A percentile compares a stretch with the other conserved stretches of the same genome.
Conservation (phyloP, 352 stramenopile species). For the Pythium rishiriense region DNA sequence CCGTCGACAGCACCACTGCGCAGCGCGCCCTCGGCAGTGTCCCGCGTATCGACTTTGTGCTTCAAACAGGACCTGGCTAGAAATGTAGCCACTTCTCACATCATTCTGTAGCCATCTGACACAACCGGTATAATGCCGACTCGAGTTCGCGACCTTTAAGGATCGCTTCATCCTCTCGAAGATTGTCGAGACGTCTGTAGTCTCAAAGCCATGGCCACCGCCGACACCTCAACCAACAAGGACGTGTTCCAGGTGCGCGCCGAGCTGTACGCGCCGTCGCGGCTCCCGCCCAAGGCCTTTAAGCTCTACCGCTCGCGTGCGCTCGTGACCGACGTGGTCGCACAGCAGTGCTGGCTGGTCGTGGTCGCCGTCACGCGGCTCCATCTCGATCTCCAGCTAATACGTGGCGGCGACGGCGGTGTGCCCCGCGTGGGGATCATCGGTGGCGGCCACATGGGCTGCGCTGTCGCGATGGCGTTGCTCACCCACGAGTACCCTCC, state of each 20-base stretch:
- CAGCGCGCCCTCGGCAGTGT: too few relatives aligned
- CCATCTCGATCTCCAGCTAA: conserved; percentile 9
- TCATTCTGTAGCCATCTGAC: too few relatives aligned
- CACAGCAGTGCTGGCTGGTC: conserved; percentile 44
- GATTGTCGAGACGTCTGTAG: too few relatives aligned
- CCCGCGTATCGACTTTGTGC: too few relatives aligned
- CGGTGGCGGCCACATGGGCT: conserved; percentile 54
- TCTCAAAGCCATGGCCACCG: background rate
- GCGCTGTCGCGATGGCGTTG: conserved; percentile 47
- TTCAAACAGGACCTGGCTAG: too few relatives aligned
- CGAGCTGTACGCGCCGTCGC: conserved; percentile 39
- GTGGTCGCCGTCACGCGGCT: conserved; percentile 35
- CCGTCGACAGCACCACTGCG: too few relatives aligned
- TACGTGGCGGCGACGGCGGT: background rate
- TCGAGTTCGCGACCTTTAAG: background rate
- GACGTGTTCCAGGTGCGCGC: conserved; percentile 39
- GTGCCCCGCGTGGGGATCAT: conserved; percentile 49
- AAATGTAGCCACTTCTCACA: too few relatives aligned
- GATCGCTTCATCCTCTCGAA: background rate
- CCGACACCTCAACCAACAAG: background rate
- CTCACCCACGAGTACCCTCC: conserved; percentile 42
- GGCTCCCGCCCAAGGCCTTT: conserved; percentile 38
- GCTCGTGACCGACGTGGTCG: conserved; percentile 37
- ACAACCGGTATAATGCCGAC: too few relatives aligned
- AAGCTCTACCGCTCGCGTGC: conserved; percentile 34